Percentiles rank a stretch among this genome's conserved stretches.
Conservation (phyloP, 345 rosid genomes). For the Cardamine occulta region DNA sequence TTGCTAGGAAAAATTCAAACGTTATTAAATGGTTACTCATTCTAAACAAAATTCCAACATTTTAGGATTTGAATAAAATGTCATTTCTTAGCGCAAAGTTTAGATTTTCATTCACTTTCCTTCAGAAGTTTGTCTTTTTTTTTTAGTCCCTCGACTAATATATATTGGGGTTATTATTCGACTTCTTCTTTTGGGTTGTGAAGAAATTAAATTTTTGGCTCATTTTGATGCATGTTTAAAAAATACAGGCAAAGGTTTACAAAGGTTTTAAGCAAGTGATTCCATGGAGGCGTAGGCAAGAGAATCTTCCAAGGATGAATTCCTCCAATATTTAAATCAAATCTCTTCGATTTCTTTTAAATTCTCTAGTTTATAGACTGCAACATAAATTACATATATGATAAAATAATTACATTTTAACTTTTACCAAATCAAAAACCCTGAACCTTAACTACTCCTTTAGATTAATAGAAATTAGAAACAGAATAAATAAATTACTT, state of each 20-base stretch:
- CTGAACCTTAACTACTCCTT: background rate
- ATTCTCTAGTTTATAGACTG: background rate
- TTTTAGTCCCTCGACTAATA: background rate
- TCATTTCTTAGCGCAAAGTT: background rate
- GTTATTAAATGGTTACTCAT: background rate
- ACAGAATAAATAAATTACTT: background rate
- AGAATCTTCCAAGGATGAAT: constrained; percentile 30
- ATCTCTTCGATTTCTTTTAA: background rate
- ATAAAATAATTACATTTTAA: background rate
- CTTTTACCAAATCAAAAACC: background rate
- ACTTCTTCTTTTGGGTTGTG: background rate
- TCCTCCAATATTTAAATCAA: constrained; percentile 31
- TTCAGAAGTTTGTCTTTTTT: too few species aligned
- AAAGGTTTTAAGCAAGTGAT: constrained; percentile 64
- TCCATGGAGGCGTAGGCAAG: constrained; percentile 65
- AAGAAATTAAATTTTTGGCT: background rate
- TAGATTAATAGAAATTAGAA: background rate
- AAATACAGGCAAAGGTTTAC: constrained; percentile 60
- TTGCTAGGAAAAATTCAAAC: background rate
- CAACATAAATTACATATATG: background rate
- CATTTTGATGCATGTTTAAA: background rate
- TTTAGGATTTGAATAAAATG: background rate
- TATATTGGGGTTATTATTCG: background rate
- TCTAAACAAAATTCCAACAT: background rate
- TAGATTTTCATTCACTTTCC: too few species aligned